Percentiles rank a stretch among this genome's conserved stretches.
Evolutionary conservation across 2,329 filamentous ascomycete genomes (phyloP).

Genomic region (Nigrospora oryzae): DNA sequence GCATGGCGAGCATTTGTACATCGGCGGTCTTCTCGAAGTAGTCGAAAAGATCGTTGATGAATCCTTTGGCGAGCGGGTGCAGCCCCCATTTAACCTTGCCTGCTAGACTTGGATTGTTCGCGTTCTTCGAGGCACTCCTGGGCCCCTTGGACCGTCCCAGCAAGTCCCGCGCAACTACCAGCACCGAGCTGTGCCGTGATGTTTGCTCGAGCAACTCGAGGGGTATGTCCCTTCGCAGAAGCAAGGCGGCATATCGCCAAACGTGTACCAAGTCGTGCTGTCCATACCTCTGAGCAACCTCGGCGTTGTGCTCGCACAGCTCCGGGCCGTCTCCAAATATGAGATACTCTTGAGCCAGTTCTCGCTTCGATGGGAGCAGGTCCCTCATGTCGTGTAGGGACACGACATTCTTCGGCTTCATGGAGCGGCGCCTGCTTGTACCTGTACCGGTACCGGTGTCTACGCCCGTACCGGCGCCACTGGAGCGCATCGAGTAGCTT

Average conservation of each 20-base stretch:
- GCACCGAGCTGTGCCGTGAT: constrained; percentile 48
- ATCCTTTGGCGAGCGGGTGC: constrained; percentile 53
- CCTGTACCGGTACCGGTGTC: constrained; percentile 49
- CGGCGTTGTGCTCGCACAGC: constrained; percentile 78
- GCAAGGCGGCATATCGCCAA: constrained; percentile 73
- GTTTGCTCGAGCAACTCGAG: constrained; percentile 53
- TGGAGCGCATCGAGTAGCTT: constrained; percentile 49
- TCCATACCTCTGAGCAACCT: constrained; percentile 63
- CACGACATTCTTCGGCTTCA: constrained; percentile 58
- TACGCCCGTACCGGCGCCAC: constrained; percentile 49
- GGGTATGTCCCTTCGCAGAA: constrained; percentile 70
- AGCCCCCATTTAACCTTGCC: constrained; percentile 61
- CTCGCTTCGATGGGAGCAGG: constrained; percentile 68
- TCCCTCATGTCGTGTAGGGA: constrained; percentile 63
- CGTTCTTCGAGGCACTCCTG: constrained; percentile 4
- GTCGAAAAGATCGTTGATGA: constrained; percentile 53
- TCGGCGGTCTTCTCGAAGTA: constrained; percentile 56
- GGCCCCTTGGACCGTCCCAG: constrained; percentile 31
- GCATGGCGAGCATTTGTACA: constrained; percentile 64
- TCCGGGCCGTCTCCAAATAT: constrained; percentile 77
- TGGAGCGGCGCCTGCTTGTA: constrained; percentile 37
- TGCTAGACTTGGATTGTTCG: constrained; percentile 26
- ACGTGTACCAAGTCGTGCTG: constrained; percentile 66
- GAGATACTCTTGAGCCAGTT: constrained; percentile 70
- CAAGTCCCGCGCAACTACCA: constrained; percentile 61